Evolutionary conservation across 352 stramenopile genomes (phyloP).

Genomic region (Globisporangium viniferum): DNA sequence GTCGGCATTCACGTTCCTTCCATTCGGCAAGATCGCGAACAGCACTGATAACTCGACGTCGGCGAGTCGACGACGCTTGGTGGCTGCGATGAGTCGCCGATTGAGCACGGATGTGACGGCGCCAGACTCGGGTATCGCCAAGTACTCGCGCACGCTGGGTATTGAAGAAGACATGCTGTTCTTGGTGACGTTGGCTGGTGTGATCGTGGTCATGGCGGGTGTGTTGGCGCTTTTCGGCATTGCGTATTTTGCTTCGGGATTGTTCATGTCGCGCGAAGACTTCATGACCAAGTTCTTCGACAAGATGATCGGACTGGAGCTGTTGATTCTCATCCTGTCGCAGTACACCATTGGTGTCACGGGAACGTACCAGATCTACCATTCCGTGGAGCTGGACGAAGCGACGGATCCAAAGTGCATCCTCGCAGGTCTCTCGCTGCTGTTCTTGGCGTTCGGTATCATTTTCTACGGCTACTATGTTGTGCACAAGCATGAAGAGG

Average conservation of each 20-base stretch:
- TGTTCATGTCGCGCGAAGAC: slow-evolving; percentile 68
- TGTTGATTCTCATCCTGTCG: slow-evolving; percentile 72
- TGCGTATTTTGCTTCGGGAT: slow-evolving; percentile 44
- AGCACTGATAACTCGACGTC: slow-evolving; percentile 12
- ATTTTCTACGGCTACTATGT: slow-evolving; percentile 77
- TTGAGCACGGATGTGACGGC: slow-evolving; percentile 17
- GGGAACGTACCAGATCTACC: slow-evolving; percentile 83
- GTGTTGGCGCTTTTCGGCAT: slow-evolving; percentile 62
- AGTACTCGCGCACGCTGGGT: slow-evolving; percentile 65
- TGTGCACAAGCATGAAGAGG: slow-evolving; percentile 67
- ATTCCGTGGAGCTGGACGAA: slow-evolving; percentile 54
- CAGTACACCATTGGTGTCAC: slow-evolving; percentile 87
- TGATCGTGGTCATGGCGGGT: slow-evolving; percentile 69
- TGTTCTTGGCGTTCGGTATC: slow-evolving; percentile 69
- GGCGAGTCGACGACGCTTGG: slow-evolving; percentile 10
- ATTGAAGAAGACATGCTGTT: slow-evolving; percentile 84
- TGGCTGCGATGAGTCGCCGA: slow-evolving; percentile 7
- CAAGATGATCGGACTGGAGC: slow-evolving; percentile 77
- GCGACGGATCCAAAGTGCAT: slow-evolving; percentile 64
- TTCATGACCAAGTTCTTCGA: slow-evolving; percentile 81
- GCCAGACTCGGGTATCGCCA: slow-evolving; percentile 53
- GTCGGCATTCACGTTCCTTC: slow-evolving; percentile 71
- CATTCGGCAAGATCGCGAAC: slow-evolving; percentile 53
- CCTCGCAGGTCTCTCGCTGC: slow-evolving; percentile 48
- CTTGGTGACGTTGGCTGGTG: slow-evolving; percentile 69